phyloP scores from a whole-genome alignment of 208 protist species.

The Leishmania lainsoni region DNA sequence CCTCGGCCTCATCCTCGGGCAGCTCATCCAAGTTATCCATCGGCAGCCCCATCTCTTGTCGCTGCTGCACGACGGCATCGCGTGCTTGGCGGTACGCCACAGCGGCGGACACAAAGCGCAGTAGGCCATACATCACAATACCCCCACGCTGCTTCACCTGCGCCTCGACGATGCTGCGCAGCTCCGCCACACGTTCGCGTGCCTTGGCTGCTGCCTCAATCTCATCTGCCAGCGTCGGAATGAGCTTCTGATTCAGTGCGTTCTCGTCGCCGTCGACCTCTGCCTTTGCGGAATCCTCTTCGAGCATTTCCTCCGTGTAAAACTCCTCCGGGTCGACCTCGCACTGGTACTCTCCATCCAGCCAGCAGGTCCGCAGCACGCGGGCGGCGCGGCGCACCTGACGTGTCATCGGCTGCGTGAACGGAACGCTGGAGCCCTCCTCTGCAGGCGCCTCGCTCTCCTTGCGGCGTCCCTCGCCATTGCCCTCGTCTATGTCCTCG shows the following conservation, averaged over 20 bases:
- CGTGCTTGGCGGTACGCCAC: constrained; percentile 72
- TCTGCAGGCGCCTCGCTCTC: constrained; percentile 14
- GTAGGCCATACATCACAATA: constrained; percentile 64
- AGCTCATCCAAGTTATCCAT: constrained; percentile 50
- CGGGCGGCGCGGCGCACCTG: constrained; percentile 74
- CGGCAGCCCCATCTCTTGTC: constrained; percentile 50
- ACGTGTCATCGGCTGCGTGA: constrained; percentile 62
- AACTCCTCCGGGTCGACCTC: constrained; percentile 52
- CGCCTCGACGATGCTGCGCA: constrained; percentile 40
- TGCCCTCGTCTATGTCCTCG: constrained; percentile 8
- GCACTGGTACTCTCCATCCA: constrained; percentile 71
- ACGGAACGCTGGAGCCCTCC: constrained; percentile 37
- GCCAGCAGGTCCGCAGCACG: constrained; percentile 62
- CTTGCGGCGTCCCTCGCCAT: constrained; percentile 20
- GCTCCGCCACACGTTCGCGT: constrained; percentile 35
- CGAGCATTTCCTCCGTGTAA: constrained; percentile 54
- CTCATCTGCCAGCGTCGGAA: constrained; percentile 26
- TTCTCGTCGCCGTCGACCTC: constrained; percentile 6
- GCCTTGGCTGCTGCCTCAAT: constrained; percentile 27
- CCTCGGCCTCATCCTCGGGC: constrained; percentile 76
- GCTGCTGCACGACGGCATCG: constrained; percentile 49
- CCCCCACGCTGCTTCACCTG: constrained; percentile 62
- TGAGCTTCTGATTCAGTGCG: background rate
- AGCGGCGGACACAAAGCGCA: constrained; percentile 59
- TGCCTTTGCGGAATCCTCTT: constrained; percentile 38